A percentile compares a stretch with the other conserved stretches of the same genome.
Evolutionary conservation across 2,329 filamentous ascomycete genomes (phyloP).

Genomic region (Cladophialophora psammophila): DNA sequence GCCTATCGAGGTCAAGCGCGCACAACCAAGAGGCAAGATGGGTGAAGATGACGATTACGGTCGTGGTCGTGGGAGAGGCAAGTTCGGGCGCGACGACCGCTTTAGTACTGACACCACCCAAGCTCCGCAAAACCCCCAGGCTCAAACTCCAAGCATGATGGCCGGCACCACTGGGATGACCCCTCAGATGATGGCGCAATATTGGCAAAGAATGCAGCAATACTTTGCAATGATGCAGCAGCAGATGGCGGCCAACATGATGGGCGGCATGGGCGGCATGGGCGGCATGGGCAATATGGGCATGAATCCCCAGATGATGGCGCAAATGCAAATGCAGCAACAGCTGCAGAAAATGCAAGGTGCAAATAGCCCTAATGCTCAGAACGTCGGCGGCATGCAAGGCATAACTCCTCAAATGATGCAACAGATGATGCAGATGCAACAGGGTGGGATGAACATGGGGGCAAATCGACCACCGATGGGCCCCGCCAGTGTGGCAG

Average conservation of each 20-base stretch:
- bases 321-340: conserved; percentile 69
- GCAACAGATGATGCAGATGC: conserved; percentile 64
- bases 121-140: conserved; percentile 52
- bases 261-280: conserved; percentile 72
- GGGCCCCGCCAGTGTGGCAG: conserved; percentile 48
- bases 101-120: conserved; percentile 52
- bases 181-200: conserved; percentile 96
- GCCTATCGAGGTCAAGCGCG: conserved; percentile 97
- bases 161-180: conserved; percentile 72
- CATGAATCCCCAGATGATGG: conserved; percentile 55
- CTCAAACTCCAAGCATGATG: conserved; percentile 40
- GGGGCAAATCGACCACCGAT: conserved; percentile 41
- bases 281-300: conserved; percentile 57
- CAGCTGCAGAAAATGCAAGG: conserved; percentile 55
- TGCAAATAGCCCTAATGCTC: conserved; percentile 41
- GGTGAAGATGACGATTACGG: conserved; percentile 81
- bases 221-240: conserved; percentile 96
- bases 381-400: conserved; percentile 36
- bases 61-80: conserved; percentile 56
- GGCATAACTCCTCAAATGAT: conserved; percentile 50
- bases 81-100: conserved; percentile 49
- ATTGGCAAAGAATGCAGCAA: conserved; percentile 98
- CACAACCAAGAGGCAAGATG: conserved; percentile 92
- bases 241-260: conserved; percentile 73
- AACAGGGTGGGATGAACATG: conserved; percentile 43